A percentile compares a stretch with the other conserved stretches of the same genome.
Evolutionary conservation across 805 yeast species (phyloP).

Genomic region (Lipomyces chichibuensis): DNA sequence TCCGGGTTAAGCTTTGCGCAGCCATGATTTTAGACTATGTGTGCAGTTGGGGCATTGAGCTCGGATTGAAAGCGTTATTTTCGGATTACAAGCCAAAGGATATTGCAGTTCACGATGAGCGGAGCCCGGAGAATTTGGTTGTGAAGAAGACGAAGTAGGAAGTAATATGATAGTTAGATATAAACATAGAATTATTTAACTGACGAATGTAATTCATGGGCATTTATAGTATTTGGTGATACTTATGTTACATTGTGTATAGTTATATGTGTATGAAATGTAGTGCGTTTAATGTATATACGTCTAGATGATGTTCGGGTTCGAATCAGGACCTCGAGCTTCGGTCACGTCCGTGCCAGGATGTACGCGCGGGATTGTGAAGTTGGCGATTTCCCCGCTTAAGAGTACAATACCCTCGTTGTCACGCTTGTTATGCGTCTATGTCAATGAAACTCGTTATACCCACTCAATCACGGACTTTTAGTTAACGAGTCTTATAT

Average conservation of each 20-base stretch:
- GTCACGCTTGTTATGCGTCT: neutral
- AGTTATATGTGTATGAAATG: neutral
- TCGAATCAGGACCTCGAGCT: neutral
- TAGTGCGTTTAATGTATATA: neutral
- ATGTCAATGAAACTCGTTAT: no score
- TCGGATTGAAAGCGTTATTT: conserved; percentile 77
- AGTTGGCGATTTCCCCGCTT: neutral
- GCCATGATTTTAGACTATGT: conserved; percentile 76
- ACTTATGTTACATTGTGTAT: neutral
- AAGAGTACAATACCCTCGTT: neutral
- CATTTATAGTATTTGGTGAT: neutral
- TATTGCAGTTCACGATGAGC: conserved; percentile 57
- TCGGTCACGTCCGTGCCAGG: neutral
- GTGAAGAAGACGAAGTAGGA: conserved; percentile 22
- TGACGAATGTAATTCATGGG: neutral
- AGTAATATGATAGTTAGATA: neutral
- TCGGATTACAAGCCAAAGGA: conserved; percentile 92
- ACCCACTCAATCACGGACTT: neutral
- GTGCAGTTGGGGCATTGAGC: conserved; percentile 75
- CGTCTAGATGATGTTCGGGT: neutral
- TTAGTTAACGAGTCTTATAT: neutral
- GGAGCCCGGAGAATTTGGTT: conserved; percentile 21
- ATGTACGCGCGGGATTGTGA: neutral
- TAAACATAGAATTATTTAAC: neutral
- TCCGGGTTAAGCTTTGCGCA: conserved; percentile 75